phyloP scores from a whole-genome alignment of 2,329 filamentous ascomycete genomes.

The Cladosporium sp. region DNA sequence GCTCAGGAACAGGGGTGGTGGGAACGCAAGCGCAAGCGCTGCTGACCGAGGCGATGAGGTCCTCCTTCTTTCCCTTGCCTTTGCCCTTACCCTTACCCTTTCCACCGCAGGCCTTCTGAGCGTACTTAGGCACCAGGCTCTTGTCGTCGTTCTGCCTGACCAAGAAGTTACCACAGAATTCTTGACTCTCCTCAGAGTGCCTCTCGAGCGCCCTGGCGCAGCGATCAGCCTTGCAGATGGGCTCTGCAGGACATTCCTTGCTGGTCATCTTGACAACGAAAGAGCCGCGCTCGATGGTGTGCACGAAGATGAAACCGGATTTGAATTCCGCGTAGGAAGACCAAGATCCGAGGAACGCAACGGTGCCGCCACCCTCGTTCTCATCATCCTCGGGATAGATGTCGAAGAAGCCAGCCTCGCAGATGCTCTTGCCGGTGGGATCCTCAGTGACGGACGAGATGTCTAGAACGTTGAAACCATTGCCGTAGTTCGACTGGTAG shows the following conservation, averaged over 20 bases:
- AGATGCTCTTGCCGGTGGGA: slow-evolving; percentile 44
- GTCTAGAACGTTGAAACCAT: slow-evolving; percentile 33
- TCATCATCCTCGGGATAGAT: slow-evolving; percentile 49
- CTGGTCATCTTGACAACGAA: slow-evolving; percentile 42
- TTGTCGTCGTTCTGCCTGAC: slow-evolving; percentile 16
- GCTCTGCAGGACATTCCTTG: slow-evolving; percentile 15
- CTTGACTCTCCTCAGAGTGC: slow-evolving; percentile 16
- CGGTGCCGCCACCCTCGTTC: slow-evolving; percentile 27
- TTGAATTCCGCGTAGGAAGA: slow-evolving; percentile 46
- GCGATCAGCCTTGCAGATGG: slow-evolving; percentile 17
- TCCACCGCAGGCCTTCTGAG: slow-evolving; percentile 16
- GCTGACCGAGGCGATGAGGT: slow-evolving; percentile 18
- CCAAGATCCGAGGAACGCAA: slow-evolving; percentile 36
- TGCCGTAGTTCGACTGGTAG: slow-evolving; percentile 37
- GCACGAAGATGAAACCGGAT: slow-evolving; percentile 48
- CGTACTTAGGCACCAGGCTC: slow-evolving; percentile 18
- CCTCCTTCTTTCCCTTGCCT: slow-evolving; percentile 8
- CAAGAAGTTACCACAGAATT: slow-evolving; percentile 18
- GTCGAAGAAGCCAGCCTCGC: slow-evolving; percentile 49
- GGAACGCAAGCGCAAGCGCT: slow-evolving; percentile 22
- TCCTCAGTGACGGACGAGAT: slow-evolving; percentile 37
- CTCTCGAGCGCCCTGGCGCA: slow-evolving; percentile 16
- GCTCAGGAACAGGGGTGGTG: slow-evolving; percentile 18
- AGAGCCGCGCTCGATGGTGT: slow-evolving; percentile 50
- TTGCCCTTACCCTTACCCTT: slow-evolving; percentile 2